phyloP scores from a whole-genome alignment of 2,329 filamentous ascomycete genomes.

The Fusarium sp. region DNA sequence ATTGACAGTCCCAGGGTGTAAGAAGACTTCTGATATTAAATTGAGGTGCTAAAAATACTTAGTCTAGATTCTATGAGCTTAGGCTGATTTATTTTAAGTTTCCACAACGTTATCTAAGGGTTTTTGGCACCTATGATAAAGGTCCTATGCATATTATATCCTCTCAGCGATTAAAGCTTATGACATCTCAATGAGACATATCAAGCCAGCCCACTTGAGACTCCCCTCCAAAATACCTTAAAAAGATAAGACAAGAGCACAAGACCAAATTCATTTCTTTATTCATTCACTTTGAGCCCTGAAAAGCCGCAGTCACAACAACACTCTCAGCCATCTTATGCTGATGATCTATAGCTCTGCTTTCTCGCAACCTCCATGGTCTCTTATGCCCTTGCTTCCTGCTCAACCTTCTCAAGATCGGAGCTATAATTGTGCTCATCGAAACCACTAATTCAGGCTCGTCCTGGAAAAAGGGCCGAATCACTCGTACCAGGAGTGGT shows the following conservation, averaged over 20 bases:
- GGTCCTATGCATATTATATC: too few species aligned
- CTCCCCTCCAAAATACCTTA: not conserved
- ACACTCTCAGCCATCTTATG: not conserved
- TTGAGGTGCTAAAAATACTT: too few species aligned
- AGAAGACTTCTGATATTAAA: too few species aligned
- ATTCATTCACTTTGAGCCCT: rapidly evolving
- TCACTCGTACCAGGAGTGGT: rapidly evolving
- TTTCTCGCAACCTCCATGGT: not conserved
- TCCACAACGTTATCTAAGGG: too few species aligned
- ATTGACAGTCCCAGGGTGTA: too few species aligned
- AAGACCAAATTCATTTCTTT: rapidly evolving
- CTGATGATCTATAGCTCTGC: not conserved
- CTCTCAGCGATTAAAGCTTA: too few species aligned
- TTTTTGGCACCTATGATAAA: too few species aligned
- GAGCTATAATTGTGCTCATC: rapidly evolving
- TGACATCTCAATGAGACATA: too few species aligned
- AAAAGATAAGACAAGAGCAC: not conserved
- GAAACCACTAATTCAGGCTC: rapidly evolving
- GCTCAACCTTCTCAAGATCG: not conserved
- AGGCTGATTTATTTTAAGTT: too few species aligned
- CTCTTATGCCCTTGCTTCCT: rapidly evolving
- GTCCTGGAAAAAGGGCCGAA: rapidly evolving
- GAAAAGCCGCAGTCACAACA: rapidly evolving
- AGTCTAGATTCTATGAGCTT: too few species aligned
- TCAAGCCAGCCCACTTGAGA: too few species aligned